phyloP scores from a whole-genome alignment of 169 alveolate genomes.

The Plasmodium blacklocki region DNA sequence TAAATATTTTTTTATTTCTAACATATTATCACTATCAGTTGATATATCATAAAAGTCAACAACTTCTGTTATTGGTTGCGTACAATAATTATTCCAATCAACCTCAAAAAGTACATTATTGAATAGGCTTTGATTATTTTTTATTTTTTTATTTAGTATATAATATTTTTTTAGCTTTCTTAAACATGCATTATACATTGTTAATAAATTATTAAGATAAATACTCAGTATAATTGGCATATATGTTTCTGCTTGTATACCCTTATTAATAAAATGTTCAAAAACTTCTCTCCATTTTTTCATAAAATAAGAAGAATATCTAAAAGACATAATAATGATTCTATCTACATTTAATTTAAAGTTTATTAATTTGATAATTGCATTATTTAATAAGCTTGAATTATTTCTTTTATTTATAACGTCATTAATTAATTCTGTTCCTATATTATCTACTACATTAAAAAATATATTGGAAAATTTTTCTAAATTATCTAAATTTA shows the following conservation, averaged over 20 bases:
- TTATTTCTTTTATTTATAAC: conserved; percentile 32
- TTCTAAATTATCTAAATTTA: conserved; percentile 30
- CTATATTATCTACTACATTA: conserved; percentile 30
- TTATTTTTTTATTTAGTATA: conserved; percentile 22
- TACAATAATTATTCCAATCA: conserved; percentile 12
- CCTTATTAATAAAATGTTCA: conserved; percentile 64
- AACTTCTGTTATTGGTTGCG: background rate
- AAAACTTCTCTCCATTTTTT: conserved; percentile 67
- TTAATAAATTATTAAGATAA: conserved; percentile 48
- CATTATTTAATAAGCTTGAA: conserved; percentile 31
- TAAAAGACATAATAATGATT: conserved; percentile 52
- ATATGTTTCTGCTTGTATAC: conserved; percentile 47
- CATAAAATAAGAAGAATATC: conserved; percentile 40
- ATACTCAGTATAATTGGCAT: conserved; percentile 69
- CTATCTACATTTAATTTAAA: conserved; percentile 68
- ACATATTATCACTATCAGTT: conserved; percentile 44
- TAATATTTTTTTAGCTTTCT: conserved; percentile 47
- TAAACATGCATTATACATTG: conserved; percentile 58
- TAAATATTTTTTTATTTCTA: conserved; percentile 18
- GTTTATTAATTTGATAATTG: conserved; percentile 21
- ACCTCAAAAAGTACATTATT: conserved; percentile 13
- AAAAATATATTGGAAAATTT: conserved; percentile 46
- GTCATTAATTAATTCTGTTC: conserved; percentile 32
- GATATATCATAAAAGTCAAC: conserved; percentile 10
- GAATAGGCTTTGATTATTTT: conserved; percentile 9